Evolutionary conservation across 73 alveolate species (phyloP), one percentile per base, ranked within the genome.

Genomic region (Stentor coeruleus): DNA sequence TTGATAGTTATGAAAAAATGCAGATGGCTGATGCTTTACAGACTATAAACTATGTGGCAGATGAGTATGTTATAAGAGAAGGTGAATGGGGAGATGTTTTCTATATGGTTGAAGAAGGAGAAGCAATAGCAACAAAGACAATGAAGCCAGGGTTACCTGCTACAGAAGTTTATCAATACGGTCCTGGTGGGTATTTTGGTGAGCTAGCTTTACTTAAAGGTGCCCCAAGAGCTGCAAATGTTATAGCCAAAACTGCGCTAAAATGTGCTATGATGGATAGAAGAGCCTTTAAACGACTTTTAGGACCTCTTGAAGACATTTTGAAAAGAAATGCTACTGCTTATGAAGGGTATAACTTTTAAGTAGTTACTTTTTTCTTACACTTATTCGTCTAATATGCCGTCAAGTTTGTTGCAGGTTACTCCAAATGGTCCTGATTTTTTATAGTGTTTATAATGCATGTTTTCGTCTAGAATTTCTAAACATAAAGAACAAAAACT

Each of bases 21-120:
- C 93, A 97, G 85, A 82, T 97, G n/a, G 93, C 98, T 1, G 99
- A 97, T 92, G 99, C 99, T 38, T 82, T 97, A 75, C 94, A 93
- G 86, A 90, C 94, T 37, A 95, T 92, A 38, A 85, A 76, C 35
- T 96, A 75, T 86, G 60, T 81, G 2, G 84, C 82, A 35, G 93
- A 85, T 15, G 93, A 88, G n/a, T 76, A 39, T 59, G 91, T 91
- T 77, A 74, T 91, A 31, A 91, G 84, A 84, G 93, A 96, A 86
- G 99, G 99, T 30, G 98, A 94, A 49, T 58, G 74, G 74, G 99
- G 99, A 35, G 96, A 96, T 91, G 93, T 91, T 3, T 98, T 98
- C 92, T 98, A 97, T 91, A 89, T 98, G 83, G 90, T 95, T 77
- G 95, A 89, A 82, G 98, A 95, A 59, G 99, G 99, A 3, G 85